These are phyloP conservation scores for Lactarius quietus DNA, from an alignment of 768 basidiomycete genomes.

Conservation along the genomic window DNA sequence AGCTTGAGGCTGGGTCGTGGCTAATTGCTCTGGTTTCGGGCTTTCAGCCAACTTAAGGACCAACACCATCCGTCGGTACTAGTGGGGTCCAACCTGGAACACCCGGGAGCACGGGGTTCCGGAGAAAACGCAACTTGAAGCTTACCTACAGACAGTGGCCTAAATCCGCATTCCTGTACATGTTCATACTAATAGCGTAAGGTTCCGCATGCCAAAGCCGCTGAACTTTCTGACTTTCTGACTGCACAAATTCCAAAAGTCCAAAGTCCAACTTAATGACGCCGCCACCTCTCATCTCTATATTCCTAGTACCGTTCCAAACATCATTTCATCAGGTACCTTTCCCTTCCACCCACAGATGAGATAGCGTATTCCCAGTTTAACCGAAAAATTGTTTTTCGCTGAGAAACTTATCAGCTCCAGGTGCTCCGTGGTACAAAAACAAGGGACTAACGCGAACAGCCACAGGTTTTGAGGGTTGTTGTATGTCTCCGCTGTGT, in stretches of 20 bases:
- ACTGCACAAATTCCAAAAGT: too few species aligned
- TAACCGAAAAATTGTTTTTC: not conserved
- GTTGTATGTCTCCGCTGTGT: slow-evolving; percentile 21
- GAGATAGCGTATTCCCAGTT: not conserved
- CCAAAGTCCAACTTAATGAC: not conserved
- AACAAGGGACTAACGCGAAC: slow-evolving; percentile 16
- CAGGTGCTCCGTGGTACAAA: not conserved
- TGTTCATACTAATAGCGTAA: not conserved
- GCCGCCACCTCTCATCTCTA: not conserved
- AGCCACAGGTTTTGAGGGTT: slow-evolving; percentile 23
- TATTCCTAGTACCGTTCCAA: not conserved
- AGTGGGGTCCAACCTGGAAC: too few species aligned
- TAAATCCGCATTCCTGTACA: too few species aligned
- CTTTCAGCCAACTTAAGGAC: too few species aligned
- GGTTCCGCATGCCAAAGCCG: not conserved
- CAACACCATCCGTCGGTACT: too few species aligned
- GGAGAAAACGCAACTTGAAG: too few species aligned
- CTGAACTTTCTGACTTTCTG: not conserved
- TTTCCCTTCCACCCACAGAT: not conserved
- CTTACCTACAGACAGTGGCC: too few species aligned
- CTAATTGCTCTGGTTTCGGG: too few species aligned
- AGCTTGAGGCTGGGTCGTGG: too few species aligned
- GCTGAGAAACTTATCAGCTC: not conserved
- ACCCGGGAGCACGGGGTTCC: too few species aligned
- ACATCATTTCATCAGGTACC: not conserved